Conservation (phyloP, 305 asterid species). For the Ilex paraguariensis region DNA sequence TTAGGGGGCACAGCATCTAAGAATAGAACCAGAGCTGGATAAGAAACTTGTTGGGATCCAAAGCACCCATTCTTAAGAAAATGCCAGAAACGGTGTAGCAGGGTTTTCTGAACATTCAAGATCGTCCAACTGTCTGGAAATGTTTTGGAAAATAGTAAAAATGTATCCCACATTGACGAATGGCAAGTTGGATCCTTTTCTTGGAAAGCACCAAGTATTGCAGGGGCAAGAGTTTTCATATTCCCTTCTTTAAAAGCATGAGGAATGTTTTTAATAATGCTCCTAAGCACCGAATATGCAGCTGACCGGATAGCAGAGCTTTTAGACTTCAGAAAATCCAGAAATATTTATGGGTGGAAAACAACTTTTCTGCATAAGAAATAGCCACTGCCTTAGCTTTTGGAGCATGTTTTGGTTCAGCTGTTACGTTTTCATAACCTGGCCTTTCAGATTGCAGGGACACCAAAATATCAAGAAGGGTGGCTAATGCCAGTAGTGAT, state of each 20-base stretch:
- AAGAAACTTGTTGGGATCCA: conserved; percentile 96
- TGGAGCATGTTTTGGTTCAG: conserved; percentile 67
- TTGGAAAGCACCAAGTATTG: conserved; percentile 88
- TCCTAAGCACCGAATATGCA: conserved; percentile 69
- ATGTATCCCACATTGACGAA: conserved; percentile 88
- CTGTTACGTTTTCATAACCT: conserved; percentile 45
- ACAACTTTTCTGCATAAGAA: conserved; percentile 64
- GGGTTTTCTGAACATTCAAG: conserved; percentile 69
- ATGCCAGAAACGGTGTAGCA: conserved; percentile 62
- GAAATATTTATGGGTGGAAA: conserved; percentile 58
- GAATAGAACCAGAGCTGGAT: conserved; percentile 77
- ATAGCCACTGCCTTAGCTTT: conserved; percentile 69
- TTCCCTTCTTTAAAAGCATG: conserved; percentile 64
- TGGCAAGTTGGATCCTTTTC: conserved; percentile 86
- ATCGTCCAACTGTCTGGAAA: conserved; percentile 82
- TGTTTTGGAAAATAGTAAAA: conserved; percentile 53
- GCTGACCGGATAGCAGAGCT: conserved; percentile 84
- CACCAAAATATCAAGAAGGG: conserved; percentile 76
- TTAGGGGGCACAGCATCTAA: conserved; percentile 71
- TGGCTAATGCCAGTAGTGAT: conserved; percentile 83
- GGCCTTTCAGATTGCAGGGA: conserved; percentile 43
- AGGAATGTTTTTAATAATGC: conserved; percentile 78
- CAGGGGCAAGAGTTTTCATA: conserved; percentile 61
- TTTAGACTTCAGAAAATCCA: conserved; percentile 75
- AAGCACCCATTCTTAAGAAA: conserved; percentile 93